A percentile compares a stretch with the other conserved stretches of the same genome.
Conservation (phyloP, 352 stramenopile species). For the Pseudoperonospora humuli region DNA sequence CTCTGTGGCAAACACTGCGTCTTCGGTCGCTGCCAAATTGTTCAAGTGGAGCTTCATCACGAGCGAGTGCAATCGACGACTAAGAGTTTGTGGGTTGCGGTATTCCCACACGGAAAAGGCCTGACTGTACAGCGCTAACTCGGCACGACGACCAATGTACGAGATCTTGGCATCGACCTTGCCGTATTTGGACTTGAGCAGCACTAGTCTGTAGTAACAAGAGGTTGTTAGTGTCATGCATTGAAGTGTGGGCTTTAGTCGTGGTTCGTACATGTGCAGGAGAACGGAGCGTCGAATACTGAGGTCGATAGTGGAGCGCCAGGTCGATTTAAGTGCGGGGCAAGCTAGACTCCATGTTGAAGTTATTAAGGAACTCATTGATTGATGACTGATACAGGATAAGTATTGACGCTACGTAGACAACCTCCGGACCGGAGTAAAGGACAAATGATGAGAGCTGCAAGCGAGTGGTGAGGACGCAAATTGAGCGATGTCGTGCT, state of each 20-base stretch:
- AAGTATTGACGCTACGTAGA: no score
- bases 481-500: no score
- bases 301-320: constrained; percentile 37
- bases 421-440: no score
- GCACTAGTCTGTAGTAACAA: constrained; percentile 24
- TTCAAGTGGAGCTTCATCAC: constrained; percentile 59
- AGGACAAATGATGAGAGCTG: no score
- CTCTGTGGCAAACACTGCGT: constrained; percentile 25
- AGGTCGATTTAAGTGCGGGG: constrained; percentile 24
- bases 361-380: no score
- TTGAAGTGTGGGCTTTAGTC: not conserved
- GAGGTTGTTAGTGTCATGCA: not conserved
- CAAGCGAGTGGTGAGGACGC: no score
- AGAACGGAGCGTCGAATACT: constrained; percentile 36
- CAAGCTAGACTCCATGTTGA: no score
- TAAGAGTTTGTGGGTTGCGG: constrained; percentile 49
- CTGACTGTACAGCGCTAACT: constrained; percentile 48
- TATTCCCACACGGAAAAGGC: constrained; percentile 46
- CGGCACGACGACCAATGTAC: constrained; percentile 47
- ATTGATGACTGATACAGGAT: no score
- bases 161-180: constrained; percentile 52
- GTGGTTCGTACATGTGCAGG: constrained; percentile 39
- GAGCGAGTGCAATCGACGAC: constrained; percentile 41
- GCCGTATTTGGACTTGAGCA: constrained; percentile 59
- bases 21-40: constrained; percentile 33